phyloP scores from a whole-genome alignment of 306 rosid genomes.

The Gastrolobium villosum region DNA sequence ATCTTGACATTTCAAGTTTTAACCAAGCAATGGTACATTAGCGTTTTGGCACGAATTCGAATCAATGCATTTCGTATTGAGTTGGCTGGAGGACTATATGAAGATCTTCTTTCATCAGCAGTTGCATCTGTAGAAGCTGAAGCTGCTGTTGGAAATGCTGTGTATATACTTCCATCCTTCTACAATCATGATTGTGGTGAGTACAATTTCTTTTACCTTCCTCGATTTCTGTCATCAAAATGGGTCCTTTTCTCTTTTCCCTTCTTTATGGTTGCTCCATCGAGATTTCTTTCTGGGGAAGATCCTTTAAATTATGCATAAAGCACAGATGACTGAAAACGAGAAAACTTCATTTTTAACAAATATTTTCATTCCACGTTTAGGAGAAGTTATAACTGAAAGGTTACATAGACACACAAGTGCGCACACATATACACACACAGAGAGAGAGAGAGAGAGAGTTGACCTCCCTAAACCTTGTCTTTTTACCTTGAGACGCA shows the following conservation, averaged over 20 bases:
- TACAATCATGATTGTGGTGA: conserved; percentile 94
- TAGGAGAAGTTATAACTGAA: conserved; percentile 8
- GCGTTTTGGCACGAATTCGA: conserved; percentile 79
- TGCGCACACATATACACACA: background rate
- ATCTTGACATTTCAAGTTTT: conserved; percentile 78
- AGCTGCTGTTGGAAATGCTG: conserved; percentile 87
- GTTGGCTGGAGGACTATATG: conserved; percentile 68
- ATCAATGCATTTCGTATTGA: conserved; percentile 91
- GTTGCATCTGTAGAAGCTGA: conserved; percentile 85
- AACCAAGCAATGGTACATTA: conserved; percentile 83
- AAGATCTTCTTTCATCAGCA: conserved; percentile 79
- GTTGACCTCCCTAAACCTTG: background rate
- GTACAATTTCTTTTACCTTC: conserved; percentile 44
- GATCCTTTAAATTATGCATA: conserved; percentile 24
- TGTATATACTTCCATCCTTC: conserved; percentile 90
- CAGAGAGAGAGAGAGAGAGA: background rate
- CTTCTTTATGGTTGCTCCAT: conserved; percentile 15
- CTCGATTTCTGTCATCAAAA: conserved; percentile 13
- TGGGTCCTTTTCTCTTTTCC: background rate
- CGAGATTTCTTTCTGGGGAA: conserved; percentile 18
- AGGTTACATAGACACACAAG: background rate
- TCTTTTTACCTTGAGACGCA: conserved; percentile 28
- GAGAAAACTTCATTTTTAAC: conserved; percentile 1
- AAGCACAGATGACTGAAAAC: background rate
- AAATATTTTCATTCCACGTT: conserved; percentile 23